Evolutionary conservation across 805 yeast genomes (phyloP).

Genomic region (Ogataea nitratoaversa): DNA sequence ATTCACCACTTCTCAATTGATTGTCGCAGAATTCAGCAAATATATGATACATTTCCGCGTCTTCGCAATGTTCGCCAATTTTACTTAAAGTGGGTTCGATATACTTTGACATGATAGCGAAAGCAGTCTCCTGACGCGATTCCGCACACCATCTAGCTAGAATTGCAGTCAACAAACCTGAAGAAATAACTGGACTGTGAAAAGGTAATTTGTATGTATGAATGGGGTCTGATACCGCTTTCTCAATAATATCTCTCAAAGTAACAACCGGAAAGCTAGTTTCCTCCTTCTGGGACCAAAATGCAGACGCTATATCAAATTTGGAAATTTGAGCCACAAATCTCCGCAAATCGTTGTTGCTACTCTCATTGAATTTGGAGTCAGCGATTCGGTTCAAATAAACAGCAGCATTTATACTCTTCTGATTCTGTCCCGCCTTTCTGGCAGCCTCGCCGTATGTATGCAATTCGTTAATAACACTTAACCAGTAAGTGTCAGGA

Average conservation of each 20-base stretch:
- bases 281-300: conserved; percentile 62
- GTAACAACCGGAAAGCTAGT: conserved; percentile 52
- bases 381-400: conserved; percentile 37
- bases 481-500: conserved; percentile 9
- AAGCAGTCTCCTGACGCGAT: conserved; percentile 65
- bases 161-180: conserved; percentile 26
- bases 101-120: conserved; percentile 51
- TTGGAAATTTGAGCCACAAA: conserved; percentile 26
- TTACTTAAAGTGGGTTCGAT: conserved; percentile 37
- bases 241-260: conserved; percentile 33
- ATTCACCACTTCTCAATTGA: conserved; percentile 46
- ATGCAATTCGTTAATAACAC: conserved; percentile 36
- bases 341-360: conserved; percentile 5
- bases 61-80: conserved; percentile 12
- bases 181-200: conserved; percentile 10
- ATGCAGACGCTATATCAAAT: conserved; percentile 51
- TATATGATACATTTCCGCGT: conserved; percentile 48
- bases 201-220: conserved; percentile 4
- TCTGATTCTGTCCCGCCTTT: conserved; percentile 38
- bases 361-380: conserved; percentile 7
- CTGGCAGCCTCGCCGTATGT: conserved; percentile 41
- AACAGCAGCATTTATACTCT: conserved; percentile 46
- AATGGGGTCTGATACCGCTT: conserved; percentile 6
- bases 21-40: conserved; percentile 73
- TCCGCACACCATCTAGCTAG: conserved; percentile 68